Base-by-base conservation (phyloP, 2,329 filamentous ascomycete species). In the Cordyceps javanica region DNA sequence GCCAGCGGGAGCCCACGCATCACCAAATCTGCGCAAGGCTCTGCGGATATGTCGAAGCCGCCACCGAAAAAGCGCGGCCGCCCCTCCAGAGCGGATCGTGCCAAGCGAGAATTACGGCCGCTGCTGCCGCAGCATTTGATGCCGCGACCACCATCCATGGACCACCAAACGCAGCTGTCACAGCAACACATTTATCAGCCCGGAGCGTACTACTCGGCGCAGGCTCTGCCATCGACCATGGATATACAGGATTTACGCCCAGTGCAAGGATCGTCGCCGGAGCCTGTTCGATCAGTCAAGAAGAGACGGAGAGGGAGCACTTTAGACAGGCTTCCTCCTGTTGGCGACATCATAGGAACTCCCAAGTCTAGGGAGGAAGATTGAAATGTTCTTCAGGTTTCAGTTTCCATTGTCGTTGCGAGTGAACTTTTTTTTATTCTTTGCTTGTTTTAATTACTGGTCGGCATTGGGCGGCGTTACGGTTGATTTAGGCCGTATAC, bases 51-150 rank as follows among this genome's bases (percentile, higher is more conserved):
- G 50, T 53, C 55, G 56, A 59, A 53, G 51, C 34, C 53, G 44
- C 21, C 53, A 2, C 60, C 68, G n/a, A 76, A 71, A 62, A 78
- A 77, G 64, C 72, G 76, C 59, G 77, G 77, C 2, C 71, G 77
- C 39, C 77, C 77, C 5, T 73, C 76, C 11, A 73, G 76, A 56
- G 71, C 73, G 13, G 76, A 77, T 56, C 76, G 73, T 61, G 73
- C 68, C 14, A 69, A 65, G 53, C 55, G 62, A 13, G 64, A 68
- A 50, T 64, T 69, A 6, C 66, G 62, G 19, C 66, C 72, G 13
- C 62, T 68, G 13, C 62, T 70, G 19, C 72, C 72, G 8, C 69
- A 70, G 42, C 65, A 63, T 16, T 63, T 72, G 5, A 69, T 69
- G 10, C 71, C 70, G 11, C 67, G 69, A 23, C 66, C 68, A 3